Base-by-base conservation (phyloP, 129 eudicot species). In the Chrysanthemum lavandulifolium region DNA sequence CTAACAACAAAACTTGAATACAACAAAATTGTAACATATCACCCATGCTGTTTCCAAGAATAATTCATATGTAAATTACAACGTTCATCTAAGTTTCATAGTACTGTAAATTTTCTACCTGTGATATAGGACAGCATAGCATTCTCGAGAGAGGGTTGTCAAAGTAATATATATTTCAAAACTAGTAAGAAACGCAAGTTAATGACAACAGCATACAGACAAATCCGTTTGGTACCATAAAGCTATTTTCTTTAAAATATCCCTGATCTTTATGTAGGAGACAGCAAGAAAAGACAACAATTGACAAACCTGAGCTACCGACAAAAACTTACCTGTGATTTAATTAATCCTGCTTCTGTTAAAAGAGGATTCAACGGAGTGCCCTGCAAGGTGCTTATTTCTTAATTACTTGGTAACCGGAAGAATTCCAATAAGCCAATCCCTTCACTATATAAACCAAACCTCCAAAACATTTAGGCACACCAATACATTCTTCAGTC, bases 371-470 rank as follows among this genome's bases (percentile, higher is more conserved):
- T 61, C 77, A 73, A 73, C 67, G 3, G 45, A 72, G 67, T 72
- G 76, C 76, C 67, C 9, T 72, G 45, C n/a, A 72, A 15, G 76
- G n/a, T 72, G 45, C 57, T 58, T 33, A 8, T 13, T 73, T 47
- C 56, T 48, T 49, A 0, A 66, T 1, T 57, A 56, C 33, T 70
- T 15, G 11, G 13, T 50, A 50, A 16, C 13, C 61, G n/a, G 13
- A 33, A 60, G 33, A 52, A 27, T 69, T 27, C 51, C n/a, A 36
- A 48, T 19, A 58, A 7, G 10, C 51, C 67, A 75, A 75, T 53
- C 79, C 53, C 57, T 7, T 14, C 2, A 6, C 57, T 69, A 77
- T 61, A 77, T 33, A 69, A 61, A 25, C 60, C 50, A 48, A 61
- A 29, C 73, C 16, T 72, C 19, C 47, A 0, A 48, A 65, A 66